A percentile compares a stretch with the other conserved stretches of the same genome.
These are phyloP conservation scores for Hamamelis virginiana DNA, from an alignment of 164 flowering plant species.

Conservation along the genomic window DNA sequence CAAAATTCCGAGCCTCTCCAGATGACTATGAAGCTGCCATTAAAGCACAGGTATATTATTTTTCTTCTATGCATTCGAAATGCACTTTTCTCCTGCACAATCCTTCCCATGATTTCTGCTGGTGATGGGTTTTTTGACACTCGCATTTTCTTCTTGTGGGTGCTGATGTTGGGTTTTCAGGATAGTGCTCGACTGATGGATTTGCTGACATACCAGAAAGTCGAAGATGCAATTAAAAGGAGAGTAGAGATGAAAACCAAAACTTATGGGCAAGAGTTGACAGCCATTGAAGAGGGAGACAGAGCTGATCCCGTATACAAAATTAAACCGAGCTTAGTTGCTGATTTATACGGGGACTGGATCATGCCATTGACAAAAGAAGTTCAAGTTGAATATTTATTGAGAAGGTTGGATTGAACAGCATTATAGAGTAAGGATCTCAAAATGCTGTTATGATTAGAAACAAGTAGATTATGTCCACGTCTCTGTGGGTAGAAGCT, in stretches of 20 bases:
- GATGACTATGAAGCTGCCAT: slow-evolving; percentile 69
- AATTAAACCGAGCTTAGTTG: slow-evolving; percentile 77
- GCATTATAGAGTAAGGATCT: background rate
- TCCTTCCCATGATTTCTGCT: background rate
- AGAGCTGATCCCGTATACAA: slow-evolving; percentile 56
- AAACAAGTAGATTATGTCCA: background rate
- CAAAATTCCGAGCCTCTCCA: slow-evolving; percentile 75
- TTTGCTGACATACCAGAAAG: slow-evolving; percentile 67
- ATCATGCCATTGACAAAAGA: slow-evolving; percentile 96
- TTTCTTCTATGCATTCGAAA: background rate
- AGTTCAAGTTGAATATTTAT: slow-evolving; percentile 78
- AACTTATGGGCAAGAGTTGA: slow-evolving; percentile 66
- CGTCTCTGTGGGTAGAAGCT: background rate
- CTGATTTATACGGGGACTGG: slow-evolving; percentile 81
- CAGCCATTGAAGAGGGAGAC: slow-evolving; percentile 18
- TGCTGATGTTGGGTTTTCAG: slow-evolving; percentile 39
- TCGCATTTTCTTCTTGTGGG: background rate
- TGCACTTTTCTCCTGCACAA: background rate
- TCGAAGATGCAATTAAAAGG: slow-evolving; percentile 62
- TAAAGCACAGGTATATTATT: slow-evolving; percentile 54
- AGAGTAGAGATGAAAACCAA: slow-evolving; percentile 83
- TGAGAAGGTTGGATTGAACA: slow-evolving; percentile 76
- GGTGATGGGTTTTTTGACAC: background rate
- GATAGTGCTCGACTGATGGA: slow-evolving; percentile 58
- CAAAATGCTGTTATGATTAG: background rate